A percentile compares a stretch with the other conserved stretches of the same genome.
Conservation (phyloP, 1,139 yeast species). For the Magnusiomyces sp. region DNA sequence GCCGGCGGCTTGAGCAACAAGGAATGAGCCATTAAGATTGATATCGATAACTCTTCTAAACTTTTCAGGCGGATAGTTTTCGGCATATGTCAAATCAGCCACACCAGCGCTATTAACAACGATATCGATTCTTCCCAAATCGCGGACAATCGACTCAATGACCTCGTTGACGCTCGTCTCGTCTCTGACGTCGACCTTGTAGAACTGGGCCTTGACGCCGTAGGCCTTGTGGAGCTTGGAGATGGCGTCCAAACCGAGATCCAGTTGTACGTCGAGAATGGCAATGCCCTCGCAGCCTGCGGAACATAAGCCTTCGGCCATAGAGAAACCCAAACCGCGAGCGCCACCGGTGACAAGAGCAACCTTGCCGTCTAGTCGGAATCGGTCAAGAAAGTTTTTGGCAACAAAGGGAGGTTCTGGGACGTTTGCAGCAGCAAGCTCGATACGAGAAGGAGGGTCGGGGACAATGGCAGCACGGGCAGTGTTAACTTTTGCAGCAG, state of each 20-base stretch:
- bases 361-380: slow-evolving; percentile 59
- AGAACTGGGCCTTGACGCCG: slow-evolving; percentile 55
- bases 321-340: slow-evolving; percentile 56
- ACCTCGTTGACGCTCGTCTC: slow-evolving; percentile 45
- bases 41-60: slow-evolving; percentile 70
- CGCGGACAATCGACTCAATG: slow-evolving; percentile 46
- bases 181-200: slow-evolving; percentile 56
- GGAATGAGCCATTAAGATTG: slow-evolving; percentile 69
- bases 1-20: slow-evolving; percentile 61
- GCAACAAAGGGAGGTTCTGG: slow-evolving; percentile 31
- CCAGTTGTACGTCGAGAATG: slow-evolving; percentile 37
- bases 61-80: slow-evolving; percentile 67
- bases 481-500: slow-evolving; percentile 13
- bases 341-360: slow-evolving; percentile 66
- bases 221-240: slow-evolving; percentile 44
- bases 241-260: slow-evolving; percentile 44
- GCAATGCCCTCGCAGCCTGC: slow-evolving; percentile 64
- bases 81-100: slow-evolving; percentile 74
- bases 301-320: slow-evolving; percentile 59
- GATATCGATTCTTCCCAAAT: slow-evolving; percentile 53
- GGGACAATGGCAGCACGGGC: slow-evolving; percentile 34
- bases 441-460: slow-evolving; percentile 34
- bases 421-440: slow-evolving; percentile 30
- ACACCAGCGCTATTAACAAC: slow-evolving; percentile 72
- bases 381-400: slow-evolving; percentile 35